phyloP scores from a whole-genome alignment of 1,284 basidiomycete species.

The Meripilus lineatus region DNA sequence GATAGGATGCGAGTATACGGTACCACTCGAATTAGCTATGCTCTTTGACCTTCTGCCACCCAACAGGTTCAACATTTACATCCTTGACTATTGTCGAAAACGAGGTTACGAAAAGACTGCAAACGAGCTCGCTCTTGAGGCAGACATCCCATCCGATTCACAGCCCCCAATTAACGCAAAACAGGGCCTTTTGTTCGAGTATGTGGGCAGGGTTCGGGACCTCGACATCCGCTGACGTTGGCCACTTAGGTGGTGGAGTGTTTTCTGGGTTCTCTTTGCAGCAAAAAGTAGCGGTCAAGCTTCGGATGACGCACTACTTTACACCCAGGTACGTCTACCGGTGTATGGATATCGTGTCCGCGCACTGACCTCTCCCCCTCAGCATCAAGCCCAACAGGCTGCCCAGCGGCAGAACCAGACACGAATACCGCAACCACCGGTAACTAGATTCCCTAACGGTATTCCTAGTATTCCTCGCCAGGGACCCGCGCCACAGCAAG shows the following conservation, averaged over 20 bases:
- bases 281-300: slow-evolving; percentile 64
- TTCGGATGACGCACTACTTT: slow-evolving; percentile 64
- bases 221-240: slow-evolving; percentile 4
- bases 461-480: slow-evolving; percentile 17
- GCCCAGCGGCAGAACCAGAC: slow-evolving; percentile 24
- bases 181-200: slow-evolving; percentile 80
- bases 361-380: slow-evolving; percentile 8
- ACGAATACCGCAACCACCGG: slow-evolving; percentile 11
- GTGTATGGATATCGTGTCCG: slow-evolving; percentile 4
- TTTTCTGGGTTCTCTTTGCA: slow-evolving; percentile 79
- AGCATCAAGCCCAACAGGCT: slow-evolving; percentile 35
- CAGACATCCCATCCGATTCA: slow-evolving; percentile 53
- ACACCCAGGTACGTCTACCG: slow-evolving; percentile 52
- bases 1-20: slow-evolving; percentile 43
- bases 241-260: slow-evolving; percentile 76
- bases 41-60: slow-evolving; percentile 2
- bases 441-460: slow-evolving; percentile 29
- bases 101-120: slow-evolving; percentile 71
- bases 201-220: slow-evolving; percentile 25
- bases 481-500: neutral
- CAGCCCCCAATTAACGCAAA: slow-evolving; percentile 73
- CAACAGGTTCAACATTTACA: slow-evolving; percentile 79
- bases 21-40: slow-evolving; percentile 10
- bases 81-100: slow-evolving; percentile 76
- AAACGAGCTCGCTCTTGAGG: slow-evolving; percentile 55